phyloP scores from a whole-genome alignment of 2,329 filamentous ascomycete genomes.

The Phialophora verrucosa region DNA sequence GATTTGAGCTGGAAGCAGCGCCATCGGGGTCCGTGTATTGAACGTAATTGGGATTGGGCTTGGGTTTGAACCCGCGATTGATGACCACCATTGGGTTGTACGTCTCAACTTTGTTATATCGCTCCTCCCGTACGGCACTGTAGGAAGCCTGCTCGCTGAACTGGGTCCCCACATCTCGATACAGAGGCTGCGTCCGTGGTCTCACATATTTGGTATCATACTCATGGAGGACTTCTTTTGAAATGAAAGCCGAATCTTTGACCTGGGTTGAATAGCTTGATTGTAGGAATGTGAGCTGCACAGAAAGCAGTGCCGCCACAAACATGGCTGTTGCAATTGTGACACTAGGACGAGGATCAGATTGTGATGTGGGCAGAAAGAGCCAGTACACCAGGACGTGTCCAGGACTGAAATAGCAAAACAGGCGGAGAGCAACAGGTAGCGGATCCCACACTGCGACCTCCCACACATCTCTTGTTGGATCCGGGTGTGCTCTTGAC shows the following conservation, averaged over 20 bases:
- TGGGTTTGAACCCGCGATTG: constrained; percentile 77
- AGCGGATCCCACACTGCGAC: constrained; percentile 91
- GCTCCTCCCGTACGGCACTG: constrained; percentile 49
- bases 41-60: constrained; percentile 82
- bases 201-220: constrained; percentile 97
- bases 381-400: constrained; percentile 91
- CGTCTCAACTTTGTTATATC: constrained; percentile 62
- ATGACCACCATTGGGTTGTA: constrained; percentile 69
- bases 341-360: constrained; percentile 82
- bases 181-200: constrained; percentile 80
- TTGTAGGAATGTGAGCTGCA: constrained; percentile 76
- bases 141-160: constrained; percentile 58
- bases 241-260: constrained; percentile 82
- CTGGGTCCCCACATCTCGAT: constrained; percentile 80
- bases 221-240: constrained; percentile 90
- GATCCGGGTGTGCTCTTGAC: constrained; percentile 81
- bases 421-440: constrained; percentile 78
- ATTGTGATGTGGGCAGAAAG: constrained; percentile 76
- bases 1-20: constrained; percentile 46
- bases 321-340: constrained; percentile 84
- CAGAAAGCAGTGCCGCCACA: constrained; percentile 74
- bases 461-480: constrained; percentile 90
- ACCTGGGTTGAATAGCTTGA: constrained; percentile 79
- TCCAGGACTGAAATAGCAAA: constrained; percentile 90
- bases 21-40: constrained; percentile 71